phyloP scores from a whole-genome alignment of 768 basidiomycete genomes.

The Rhodotorula sphaerocarpa region DNA sequence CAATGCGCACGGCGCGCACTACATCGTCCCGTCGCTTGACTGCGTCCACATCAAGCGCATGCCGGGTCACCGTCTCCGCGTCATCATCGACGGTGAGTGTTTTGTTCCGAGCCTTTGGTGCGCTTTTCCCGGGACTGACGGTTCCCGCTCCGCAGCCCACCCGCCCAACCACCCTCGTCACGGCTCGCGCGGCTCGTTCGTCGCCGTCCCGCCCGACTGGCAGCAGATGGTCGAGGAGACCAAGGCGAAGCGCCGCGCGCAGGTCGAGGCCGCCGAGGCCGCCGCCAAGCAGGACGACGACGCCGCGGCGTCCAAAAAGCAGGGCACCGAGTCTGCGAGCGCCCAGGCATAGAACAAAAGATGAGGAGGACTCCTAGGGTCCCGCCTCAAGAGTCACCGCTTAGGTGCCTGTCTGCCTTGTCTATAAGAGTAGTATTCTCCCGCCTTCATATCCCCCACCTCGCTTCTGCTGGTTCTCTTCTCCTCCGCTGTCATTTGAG shows the following conservation, averaged over 20 bases:
- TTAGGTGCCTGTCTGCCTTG: too few relatives aligned
- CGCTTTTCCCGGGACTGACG: not conserved
- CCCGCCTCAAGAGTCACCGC: too few relatives aligned
- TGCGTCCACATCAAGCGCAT: conserved; percentile 30
- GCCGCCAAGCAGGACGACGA: not conserved
- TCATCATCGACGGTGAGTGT: conserved; percentile 7
- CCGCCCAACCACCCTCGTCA: conserved; percentile 33
- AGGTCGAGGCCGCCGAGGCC: not conserved
- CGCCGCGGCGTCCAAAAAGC: not conserved
- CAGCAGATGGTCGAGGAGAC: not conserved
- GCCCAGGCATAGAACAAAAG: too few relatives aligned
- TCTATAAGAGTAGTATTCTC: too few relatives aligned
- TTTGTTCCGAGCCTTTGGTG: not conserved
- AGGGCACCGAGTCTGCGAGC: too few relatives aligned
- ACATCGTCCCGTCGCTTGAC: conserved; percentile 29
- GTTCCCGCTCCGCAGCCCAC: conserved; percentile 7
- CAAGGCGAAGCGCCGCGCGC: not conserved
- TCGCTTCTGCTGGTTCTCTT: too few relatives aligned
- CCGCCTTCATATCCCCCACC: too few relatives aligned
- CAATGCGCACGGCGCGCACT: conserved; percentile 32
- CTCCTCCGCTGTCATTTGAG: too few relatives aligned
- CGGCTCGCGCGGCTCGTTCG: conserved; percentile 34
- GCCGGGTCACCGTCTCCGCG: conserved; percentile 17
- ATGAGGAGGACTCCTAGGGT: too few relatives aligned
- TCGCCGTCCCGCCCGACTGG: conserved; percentile 30